Evolutionary conservation across 1,284 basidiomycete species (phyloP), one percentile per base, ranked within the genome.

Genomic region (Phellinidium pouzarii): DNA sequence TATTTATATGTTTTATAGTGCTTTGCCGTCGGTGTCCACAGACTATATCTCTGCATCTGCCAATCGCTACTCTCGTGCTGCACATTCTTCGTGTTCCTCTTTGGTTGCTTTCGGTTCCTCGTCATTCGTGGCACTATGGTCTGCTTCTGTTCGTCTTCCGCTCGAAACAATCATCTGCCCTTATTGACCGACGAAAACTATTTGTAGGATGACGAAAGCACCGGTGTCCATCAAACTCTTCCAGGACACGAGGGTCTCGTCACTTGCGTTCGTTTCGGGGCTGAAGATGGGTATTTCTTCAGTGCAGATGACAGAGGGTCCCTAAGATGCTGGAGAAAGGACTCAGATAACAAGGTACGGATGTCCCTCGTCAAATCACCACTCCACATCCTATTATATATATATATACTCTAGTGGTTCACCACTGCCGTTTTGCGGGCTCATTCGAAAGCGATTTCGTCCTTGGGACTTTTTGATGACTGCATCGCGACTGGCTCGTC

Each of bases 121-220:
- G n/a, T 83, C 75, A 52, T 71, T 87, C 19, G 68, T 96, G 22
- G 82, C 85, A 4, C 67, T 95, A 9, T 96, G 94, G 93, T 68
- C 89, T 61, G 70, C 81, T 20, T 68, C 76, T 52, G 79, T 79
- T 43, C 44, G 48, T n/a, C 27, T 34, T 48, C 45, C 26, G 6
- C 25, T 42, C 34, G n/a, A 12, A 36, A 20, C 40, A 17, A 26
- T 47, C 50, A 52, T 57, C 50, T 59, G 7, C 26, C 57, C 47
- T 48, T 55, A 55, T 43, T 53, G 45, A 51, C 41, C 27, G 19
- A 14, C 37, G 47, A 43, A 31, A 23, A 40, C 34, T n/a, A n/a
- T 38, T 4, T 55, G 14, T 34, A 87, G 81, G 72, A 78, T 57
- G 57, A 65, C 8, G 56, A 62, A 19, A 76, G 79, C 58, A 63